Base-by-base conservation (phyloP, 208 protist genomes). In the Trypanosoma mega region DNA sequence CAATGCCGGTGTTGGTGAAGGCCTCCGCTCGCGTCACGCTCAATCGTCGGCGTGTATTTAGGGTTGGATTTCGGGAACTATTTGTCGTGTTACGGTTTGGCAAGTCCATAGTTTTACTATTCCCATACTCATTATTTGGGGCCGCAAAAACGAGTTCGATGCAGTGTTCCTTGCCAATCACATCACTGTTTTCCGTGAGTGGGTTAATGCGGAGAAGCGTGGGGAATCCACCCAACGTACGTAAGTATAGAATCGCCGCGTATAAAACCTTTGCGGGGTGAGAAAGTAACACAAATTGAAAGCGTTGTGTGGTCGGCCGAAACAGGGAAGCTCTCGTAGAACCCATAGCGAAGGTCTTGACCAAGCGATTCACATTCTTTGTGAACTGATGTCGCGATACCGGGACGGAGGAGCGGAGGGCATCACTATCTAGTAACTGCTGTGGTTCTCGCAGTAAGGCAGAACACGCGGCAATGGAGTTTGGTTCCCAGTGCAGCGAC, bases 131-230 rank as follows among this genome's bases (percentile, higher is more conserved):
- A 9, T 1, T 36, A 21, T 14, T 2, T 36, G 23, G 11, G 4
- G 2, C 74, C 62, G 59, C 77, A 78, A 93, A 93, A 27, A 90
- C 71, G 45, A 93, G 80, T 57, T 93, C 82, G 18, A 93, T 63
- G 67, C 87, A 93, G 75, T 89, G 78, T 49, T 82, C 74, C 76
- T 90, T 93, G 59, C 80, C 87, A 24, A 87, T 61, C 6, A 93
- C 71, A 24, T 62, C 67, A 39, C 80, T 83, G 58, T 80, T 71
- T 20, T 72, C 73, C 8, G 73, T 78, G 9, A 93, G 63, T 5
- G 87, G 87, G 27, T 57, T 75, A 14, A 82, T 83, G 26, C 81
- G 87, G 24, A 90, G 61, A 36, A 93, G 68, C 29, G 78, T 90
- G 9, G 87, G 87, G 47, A 93, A 74, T 9, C 83, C 87, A 48